These are phyloP conservation scores for Oryza longistaminata DNA, from an alignment of 176 grass and related monocot species.

Conservation along the genomic window DNA sequence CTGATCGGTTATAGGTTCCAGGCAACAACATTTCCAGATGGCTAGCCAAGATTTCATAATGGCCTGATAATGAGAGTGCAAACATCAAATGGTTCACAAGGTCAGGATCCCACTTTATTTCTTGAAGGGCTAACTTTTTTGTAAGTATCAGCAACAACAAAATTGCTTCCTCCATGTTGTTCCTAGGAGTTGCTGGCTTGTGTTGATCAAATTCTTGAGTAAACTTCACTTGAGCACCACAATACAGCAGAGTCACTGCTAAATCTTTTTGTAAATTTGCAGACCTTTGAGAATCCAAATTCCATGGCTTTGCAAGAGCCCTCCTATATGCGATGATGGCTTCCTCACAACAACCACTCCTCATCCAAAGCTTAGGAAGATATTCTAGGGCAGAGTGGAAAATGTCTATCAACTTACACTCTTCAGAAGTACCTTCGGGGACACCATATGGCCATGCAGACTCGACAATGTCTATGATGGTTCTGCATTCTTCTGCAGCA, in stretches of 20 bases:
- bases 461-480: constrained; percentile 87
- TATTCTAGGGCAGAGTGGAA: constrained; percentile 84
- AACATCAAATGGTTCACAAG: constrained; percentile 89
- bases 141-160: constrained; percentile 71
- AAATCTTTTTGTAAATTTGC: constrained; percentile 85
- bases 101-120: constrained; percentile 87
- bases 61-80: constrained; percentile 75
- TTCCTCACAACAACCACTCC: constrained; percentile 77
- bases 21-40: constrained; percentile 87
- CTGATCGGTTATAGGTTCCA: constrained; percentile 72
- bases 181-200: constrained; percentile 42
- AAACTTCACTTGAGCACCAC: constrained; percentile 62
- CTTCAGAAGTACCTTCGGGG: constrained; percentile 64
- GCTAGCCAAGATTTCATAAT: constrained; percentile 73
- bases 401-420: constrained; percentile 80
- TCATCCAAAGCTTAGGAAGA: constrained; percentile 88
- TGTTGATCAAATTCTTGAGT: constrained; percentile 47
- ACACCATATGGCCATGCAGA: constrained; percentile 77
- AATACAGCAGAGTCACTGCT: constrained; percentile 77
- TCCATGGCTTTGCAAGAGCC: constrained; percentile 73
- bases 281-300: constrained; percentile 68
- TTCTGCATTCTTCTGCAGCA: constrained; percentile 91
- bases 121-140: constrained; percentile 68
- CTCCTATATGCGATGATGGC: constrained; percentile 72
- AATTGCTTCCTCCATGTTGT: constrained; percentile 79